A percentile compares a stretch with the other conserved stretches of the same genome.
Evolutionary conservation across 78 protist species (phyloP).

Genomic region (Anaeramoeba flamelloides): DNA sequence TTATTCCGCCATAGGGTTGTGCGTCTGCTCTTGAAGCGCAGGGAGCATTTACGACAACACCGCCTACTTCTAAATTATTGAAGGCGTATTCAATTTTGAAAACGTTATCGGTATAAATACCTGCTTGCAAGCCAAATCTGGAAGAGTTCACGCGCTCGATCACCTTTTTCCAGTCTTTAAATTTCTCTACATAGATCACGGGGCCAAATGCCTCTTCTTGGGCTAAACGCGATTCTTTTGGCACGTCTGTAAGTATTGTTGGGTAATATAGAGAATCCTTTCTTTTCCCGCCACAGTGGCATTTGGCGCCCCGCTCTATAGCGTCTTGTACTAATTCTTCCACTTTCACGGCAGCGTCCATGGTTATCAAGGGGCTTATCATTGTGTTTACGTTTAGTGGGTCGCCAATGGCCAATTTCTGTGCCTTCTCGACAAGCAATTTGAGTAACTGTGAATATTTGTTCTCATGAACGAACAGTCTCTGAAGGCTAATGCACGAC

Average conservation of each 20-base stretch:
- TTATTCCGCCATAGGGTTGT: conserved; percentile 51
- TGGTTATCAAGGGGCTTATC: conserved; percentile 50
- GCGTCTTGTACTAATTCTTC: conserved; percentile 27
- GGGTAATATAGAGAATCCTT: conserved; percentile 12
- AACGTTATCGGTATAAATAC: conserved; percentile 45
- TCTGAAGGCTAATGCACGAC: conserved; percentile 48
- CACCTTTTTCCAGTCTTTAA: conserved; percentile 31
- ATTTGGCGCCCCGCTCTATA: not conserved
- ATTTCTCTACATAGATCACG: conserved; percentile 28
- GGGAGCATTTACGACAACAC: conserved; percentile 48
- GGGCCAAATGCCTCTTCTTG: conserved; percentile 49
- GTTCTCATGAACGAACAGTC: conserved; percentile 38
- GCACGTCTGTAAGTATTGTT: conserved; percentile 31
- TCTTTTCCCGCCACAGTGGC: not conserved
- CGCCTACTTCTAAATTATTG: conserved; percentile 45
- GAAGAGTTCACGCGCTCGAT: conserved; percentile 27
- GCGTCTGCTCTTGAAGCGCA: conserved; percentile 43
- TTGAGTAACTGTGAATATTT: conserved; percentile 23
- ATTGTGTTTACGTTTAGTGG: conserved; percentile 43
- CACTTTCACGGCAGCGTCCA: conserved; percentile 33
- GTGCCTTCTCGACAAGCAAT: conserved; percentile 5
- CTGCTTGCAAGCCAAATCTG: conserved; percentile 57
- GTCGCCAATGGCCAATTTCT: conserved; percentile 23
- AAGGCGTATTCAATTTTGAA: conserved; percentile 36
- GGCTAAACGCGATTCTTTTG: not conserved